Base-by-base conservation (phyloP, 108 stramenopile species). In the Craspedostauros australis region DNA sequence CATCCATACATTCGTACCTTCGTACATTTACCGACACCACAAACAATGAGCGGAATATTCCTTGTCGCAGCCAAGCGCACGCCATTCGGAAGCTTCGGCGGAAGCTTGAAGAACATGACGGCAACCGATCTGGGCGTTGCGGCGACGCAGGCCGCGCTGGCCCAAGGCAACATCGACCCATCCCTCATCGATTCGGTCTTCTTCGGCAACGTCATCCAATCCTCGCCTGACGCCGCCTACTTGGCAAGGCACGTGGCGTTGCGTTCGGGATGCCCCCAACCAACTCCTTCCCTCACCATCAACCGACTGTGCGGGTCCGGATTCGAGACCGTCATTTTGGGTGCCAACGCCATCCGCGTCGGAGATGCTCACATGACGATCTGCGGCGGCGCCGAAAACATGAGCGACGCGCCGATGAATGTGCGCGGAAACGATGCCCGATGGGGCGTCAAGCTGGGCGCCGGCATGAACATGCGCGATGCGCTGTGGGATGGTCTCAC, bases 41-140 rank as follows among this genome's bases (percentile, higher is more conserved):
- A n/a, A n/a, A 46, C 23, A 50, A 80, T 80, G 83, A 54, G 70
- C 20, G 76, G 77, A 54, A 72, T 98, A 15, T 98, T 92, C 69
- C 75, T 99, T 50, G 95, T 97, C 7, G 98, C 93, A n/a, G 98
- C 98, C 8, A 98, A 98, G 66, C 90, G 98, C 37, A 99, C 98
- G 19, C 88, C 98, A 22, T 98, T 99, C 64, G 98, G 94, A 26
- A 54, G 91, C 22, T 99, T 99, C 67, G 98, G 98, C 1, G 98
- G 98, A 21, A 57, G 76, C 11, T 72, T 99, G 40, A 95, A 91
- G 56, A 40, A 54, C 3, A 32, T 92, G 8, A 68, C 87, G 2
- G 83, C 90, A 6, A 91, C 87, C 21, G 75, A 95, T 20, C 69
- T 95, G 34, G 89, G 88, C 20, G 76, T 61, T 26, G 54, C 69